These are phyloP conservation scores for Rhynchospora breviuscula DNA, from an alignment of 176 grass and related monocot genomes.

Conservation along the genomic window DNA sequence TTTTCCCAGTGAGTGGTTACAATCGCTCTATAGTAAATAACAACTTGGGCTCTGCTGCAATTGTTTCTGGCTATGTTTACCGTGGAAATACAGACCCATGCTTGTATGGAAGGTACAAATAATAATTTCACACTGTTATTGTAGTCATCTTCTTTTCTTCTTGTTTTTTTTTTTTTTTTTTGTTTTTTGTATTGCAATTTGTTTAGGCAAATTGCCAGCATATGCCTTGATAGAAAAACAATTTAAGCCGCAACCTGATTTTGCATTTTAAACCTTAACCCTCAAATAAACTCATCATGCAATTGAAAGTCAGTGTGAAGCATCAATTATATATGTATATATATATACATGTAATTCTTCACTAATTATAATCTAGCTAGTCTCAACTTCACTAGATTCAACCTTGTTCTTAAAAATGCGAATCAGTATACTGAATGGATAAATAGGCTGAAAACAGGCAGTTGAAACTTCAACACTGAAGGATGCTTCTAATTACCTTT, in stretches of 20 bases:
- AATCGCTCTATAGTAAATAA: slow-evolving; percentile 39
- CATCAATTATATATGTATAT: background rate
- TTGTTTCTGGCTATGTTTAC: slow-evolving; percentile 69
- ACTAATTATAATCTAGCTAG: background rate
- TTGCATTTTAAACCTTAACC: background rate
- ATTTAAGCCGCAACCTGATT: background rate
- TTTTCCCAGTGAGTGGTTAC: slow-evolving; percentile 70
- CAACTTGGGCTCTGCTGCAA: slow-evolving; percentile 53
- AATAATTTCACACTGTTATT: background rate
- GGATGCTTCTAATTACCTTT: background rate
- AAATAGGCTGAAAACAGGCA: background rate
- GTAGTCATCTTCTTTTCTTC: background rate
- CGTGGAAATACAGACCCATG: slow-evolving; percentile 61
- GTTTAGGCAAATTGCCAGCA: background rate
- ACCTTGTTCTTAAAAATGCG: background rate
- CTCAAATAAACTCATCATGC: background rate
- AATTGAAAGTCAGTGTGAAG: background rate
- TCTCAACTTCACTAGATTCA: background rate
- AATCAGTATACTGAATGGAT: background rate
- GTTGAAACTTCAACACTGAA: background rate
- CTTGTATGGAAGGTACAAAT: slow-evolving; percentile 47
- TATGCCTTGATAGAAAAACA: background rate
- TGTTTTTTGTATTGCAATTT: background rate
- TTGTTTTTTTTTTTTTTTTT: background rate
- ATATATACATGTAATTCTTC: background rate